phyloP scores from a whole-genome alignment of 1,139 yeast species.

The Dujonia santamariae region DNA sequence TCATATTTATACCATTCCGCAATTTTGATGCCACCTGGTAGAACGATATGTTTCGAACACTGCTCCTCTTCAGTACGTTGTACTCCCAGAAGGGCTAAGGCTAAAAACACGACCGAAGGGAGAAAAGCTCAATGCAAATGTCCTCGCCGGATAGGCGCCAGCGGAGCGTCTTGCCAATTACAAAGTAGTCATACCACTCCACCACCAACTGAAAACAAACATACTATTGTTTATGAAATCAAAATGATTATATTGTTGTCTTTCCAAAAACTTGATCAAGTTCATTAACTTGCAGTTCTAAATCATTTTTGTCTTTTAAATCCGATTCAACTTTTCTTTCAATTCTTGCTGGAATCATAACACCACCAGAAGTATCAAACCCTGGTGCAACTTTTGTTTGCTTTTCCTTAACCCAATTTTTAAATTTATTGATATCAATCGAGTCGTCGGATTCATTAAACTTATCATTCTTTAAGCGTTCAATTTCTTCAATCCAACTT shows the following conservation, averaged over 20 bases:
- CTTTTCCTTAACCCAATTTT: slow-evolving; percentile 34
- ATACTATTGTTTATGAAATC: too few relatives aligned
- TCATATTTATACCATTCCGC: too few relatives aligned
- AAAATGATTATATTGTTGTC: slow-evolving; percentile 12
- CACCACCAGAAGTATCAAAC: slow-evolving; percentile 24
- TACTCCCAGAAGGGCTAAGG: too few relatives aligned
- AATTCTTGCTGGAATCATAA: slow-evolving; percentile 30
- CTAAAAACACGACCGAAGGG: too few relatives aligned
- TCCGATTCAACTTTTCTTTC: slow-evolving; percentile 1
- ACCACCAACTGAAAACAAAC: too few relatives aligned
- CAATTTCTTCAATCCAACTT: slow-evolving; percentile 28
- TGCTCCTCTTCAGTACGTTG: too few relatives aligned
- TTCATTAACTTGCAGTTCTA: slow-evolving; percentile 17
- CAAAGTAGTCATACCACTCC: too few relatives aligned
- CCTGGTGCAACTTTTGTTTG: slow-evolving; percentile 44
- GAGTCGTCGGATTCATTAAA: slow-evolving; percentile 12
- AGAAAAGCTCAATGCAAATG: too few relatives aligned
- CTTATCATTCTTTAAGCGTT: slow-evolving; percentile 13
- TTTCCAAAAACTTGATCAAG: slow-evolving; percentile 29
- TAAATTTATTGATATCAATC: slow-evolving; percentile 17
- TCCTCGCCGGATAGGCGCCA: too few relatives aligned
- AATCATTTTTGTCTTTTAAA: slow-evolving; percentile 3
- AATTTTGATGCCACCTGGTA: too few relatives aligned
- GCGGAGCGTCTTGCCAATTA: too few relatives aligned
- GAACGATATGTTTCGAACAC: too few relatives aligned